Percentiles rank a stretch among this genome's conserved stretches.
phyloP scores from a whole-genome alignment of 2,329 filamentous ascomycete species.

The Colletotrichum gigasporum region DNA sequence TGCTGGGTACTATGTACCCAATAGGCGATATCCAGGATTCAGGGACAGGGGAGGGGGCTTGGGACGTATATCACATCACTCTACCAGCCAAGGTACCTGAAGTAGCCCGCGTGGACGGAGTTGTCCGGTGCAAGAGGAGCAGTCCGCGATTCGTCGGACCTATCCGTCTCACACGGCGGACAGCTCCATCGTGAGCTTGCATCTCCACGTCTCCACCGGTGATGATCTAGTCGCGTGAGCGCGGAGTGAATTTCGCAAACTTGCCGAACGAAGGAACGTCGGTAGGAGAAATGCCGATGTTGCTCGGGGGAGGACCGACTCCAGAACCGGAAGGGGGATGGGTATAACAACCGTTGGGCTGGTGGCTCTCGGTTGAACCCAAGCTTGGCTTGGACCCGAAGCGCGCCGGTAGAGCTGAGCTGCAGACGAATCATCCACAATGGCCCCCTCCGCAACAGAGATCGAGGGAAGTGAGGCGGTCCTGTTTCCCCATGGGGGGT shows the following conservation, averaged over 20 bases:
- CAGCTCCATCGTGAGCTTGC: neutral
- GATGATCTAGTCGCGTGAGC: neutral
- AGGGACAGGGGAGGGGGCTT: neutral
- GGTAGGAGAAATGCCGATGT: too few species aligned
- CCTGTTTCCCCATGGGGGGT: constrained; percentile 41
- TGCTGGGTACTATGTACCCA: neutral
- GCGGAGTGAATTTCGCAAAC: neutral
- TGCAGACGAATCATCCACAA: neutral
- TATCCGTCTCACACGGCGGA: neutral
- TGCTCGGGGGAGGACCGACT: too few species aligned
- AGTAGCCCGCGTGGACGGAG: neutral
- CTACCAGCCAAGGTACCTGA: neutral
- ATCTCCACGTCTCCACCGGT: neutral
- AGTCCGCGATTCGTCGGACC: neutral
- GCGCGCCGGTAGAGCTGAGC: too few species aligned
- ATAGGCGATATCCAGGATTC: neutral
- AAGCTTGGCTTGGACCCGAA: too few species aligned
- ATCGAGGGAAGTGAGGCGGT: neutral
- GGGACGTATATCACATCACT: neutral
- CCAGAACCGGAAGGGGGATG: too few species aligned
- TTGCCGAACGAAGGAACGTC: neutral
- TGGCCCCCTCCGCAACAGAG: neutral
- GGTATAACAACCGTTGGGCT: neutral
- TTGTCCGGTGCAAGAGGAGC: neutral
- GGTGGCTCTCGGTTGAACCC: neutral